Conservation (phyloP, 2,329 filamentous ascomycete genomes). For the Cladosporium sp. region DNA sequence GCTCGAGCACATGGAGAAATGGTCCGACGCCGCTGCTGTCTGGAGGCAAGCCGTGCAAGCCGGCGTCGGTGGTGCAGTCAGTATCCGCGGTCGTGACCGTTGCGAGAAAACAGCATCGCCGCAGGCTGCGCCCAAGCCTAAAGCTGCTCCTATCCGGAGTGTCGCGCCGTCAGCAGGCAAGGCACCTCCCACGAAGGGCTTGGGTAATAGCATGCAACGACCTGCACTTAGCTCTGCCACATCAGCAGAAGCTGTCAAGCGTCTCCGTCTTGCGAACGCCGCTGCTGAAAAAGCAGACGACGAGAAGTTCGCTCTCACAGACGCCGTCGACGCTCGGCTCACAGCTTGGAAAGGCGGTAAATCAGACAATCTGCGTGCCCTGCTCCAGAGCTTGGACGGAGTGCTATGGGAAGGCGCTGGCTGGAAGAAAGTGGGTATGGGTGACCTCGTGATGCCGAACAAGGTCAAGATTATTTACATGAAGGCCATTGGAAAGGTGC, state of each 20-base stretch:
- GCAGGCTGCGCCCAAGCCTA: conserved; percentile 40
- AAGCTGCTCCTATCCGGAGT: conserved; percentile 10
- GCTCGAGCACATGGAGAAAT: conserved; percentile 91
- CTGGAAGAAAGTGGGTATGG: conserved; percentile 96
- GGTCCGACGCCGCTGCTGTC: conserved; percentile 72
- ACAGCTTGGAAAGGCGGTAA: conserved; percentile 84
- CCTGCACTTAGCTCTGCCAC: conserved; percentile 30
- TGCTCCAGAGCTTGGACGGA: conserved; percentile 79
- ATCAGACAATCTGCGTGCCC: conserved; percentile 81
- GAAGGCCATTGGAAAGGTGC: conserved; percentile 98
- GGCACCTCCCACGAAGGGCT: conserved; percentile 18
- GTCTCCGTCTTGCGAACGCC: conserved; percentile 76
- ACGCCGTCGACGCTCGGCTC: conserved; percentile 77
- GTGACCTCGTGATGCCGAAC: conserved; percentile 84
- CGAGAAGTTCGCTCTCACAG: conserved; percentile 84
- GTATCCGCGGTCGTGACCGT: conserved; percentile 78
- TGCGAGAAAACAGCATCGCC: conserved; percentile 76
- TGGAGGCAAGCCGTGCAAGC: conserved; percentile 82
- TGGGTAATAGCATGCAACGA: conserved; percentile 24
- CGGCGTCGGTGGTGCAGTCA: conserved; percentile 79
- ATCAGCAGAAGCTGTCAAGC: conserved; percentile 68
- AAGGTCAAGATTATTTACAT: conserved; percentile 98
- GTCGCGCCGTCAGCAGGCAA: conserved; percentile 11
- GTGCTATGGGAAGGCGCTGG: conserved; percentile 89
- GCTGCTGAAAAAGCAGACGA: conserved; percentile 83